Percentiles rank a stretch among this genome's conserved stretches.
Evolutionary conservation across 768 basidiomycete genomes (phyloP).

Genomic region (Lyophyllum semitale): DNA sequence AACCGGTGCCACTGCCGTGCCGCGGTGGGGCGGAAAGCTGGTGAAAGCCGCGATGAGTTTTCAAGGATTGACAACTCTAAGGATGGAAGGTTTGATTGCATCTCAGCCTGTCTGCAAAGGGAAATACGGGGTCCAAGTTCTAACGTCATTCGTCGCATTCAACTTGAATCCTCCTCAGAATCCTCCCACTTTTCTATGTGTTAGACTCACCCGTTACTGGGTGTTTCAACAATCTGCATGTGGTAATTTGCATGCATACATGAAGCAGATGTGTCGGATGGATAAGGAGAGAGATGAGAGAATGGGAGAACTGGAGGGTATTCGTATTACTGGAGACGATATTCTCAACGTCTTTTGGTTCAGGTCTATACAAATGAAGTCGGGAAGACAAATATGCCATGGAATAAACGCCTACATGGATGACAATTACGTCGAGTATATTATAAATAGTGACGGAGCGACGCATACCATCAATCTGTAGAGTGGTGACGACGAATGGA

Average conservation of each 20-base stretch:
- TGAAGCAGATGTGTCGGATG: background rate
- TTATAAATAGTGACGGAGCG: background rate
- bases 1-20: no score
- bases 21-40: no score
- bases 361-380: background rate
- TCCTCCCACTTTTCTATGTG: background rate
- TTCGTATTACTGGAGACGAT: background rate
- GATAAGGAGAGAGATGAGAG: background rate
- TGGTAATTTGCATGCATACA: background rate
- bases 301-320: background rate
- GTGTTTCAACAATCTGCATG: background rate
- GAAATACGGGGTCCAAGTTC: background rate
- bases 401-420: background rate
- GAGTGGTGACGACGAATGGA: slow-evolving; percentile 6
- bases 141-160: no score
- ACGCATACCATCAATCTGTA: background rate
- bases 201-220: no score
- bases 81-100: background rate
- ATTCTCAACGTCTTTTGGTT: background rate
- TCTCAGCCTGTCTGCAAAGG: background rate
- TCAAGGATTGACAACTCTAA: background rate
- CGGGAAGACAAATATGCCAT: slow-evolving; percentile 7
- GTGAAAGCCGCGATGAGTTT: background rate
- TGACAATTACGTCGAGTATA: slow-evolving; percentile 2
- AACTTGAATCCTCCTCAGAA: no score